Conservation (phyloP, 2,329 filamentous ascomycete species). For the Macrophomina pseudophaseolina region DNA sequence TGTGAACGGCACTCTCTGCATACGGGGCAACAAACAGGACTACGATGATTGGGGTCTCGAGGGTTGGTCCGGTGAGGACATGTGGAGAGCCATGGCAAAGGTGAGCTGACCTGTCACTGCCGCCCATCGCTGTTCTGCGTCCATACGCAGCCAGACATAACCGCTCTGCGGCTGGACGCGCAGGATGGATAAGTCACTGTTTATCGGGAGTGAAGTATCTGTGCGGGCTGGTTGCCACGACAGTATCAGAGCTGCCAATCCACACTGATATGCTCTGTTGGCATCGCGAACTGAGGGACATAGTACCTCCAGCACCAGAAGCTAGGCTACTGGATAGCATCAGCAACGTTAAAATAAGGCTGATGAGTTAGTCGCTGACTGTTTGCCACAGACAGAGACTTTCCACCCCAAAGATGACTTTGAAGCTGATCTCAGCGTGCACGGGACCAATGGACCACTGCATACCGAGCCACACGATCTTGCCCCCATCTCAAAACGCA, state of each 20-base stretch:
- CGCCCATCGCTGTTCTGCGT: not conserved
- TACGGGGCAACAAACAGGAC: conserved; percentile 55
- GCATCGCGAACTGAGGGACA: too few species aligned
- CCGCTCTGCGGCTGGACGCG: too few species aligned
- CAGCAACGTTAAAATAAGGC: not conserved
- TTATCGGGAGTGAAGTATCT: too few species aligned
- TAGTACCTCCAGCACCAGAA: not conserved
- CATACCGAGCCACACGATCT: conserved; percentile 60
- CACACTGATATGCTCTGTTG: too few species aligned
- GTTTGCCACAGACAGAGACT: conserved; percentile 53
- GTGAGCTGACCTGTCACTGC: conserved; percentile 35
- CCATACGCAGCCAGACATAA: too few species aligned
- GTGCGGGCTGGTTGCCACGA: too few species aligned
- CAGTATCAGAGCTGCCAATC: too few species aligned
- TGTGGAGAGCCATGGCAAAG: conserved; percentile 61
- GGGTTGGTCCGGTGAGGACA: conserved; percentile 62
- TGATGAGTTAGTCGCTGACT: not conserved
- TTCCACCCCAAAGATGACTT: conserved; percentile 66
- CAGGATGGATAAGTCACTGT: too few species aligned
- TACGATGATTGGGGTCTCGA: conserved; percentile 62
- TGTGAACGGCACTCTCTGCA: conserved; percentile 57
- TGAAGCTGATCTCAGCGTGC: conserved; percentile 52
- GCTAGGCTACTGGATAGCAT: not conserved
- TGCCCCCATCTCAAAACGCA: conserved; percentile 51
- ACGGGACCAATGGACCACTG: conserved; percentile 58